phyloP scores from a whole-genome alignment of 192 early-diverging fungal species.

The Entomortierella parvispora region DNA sequence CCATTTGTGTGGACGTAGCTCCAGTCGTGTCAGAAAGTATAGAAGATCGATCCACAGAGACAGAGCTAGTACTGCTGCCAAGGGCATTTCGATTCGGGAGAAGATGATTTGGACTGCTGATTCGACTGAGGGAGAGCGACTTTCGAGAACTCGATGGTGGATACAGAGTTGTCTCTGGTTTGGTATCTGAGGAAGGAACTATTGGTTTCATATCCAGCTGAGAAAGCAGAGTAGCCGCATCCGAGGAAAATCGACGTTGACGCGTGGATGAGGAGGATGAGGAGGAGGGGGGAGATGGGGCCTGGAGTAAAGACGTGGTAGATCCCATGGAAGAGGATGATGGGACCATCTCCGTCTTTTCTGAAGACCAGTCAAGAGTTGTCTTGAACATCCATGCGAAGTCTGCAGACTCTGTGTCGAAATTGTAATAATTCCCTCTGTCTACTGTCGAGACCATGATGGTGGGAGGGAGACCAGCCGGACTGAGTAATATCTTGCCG shows the following conservation, averaged over 20 bases:
- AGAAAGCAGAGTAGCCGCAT: neutral
- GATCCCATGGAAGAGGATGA: neutral
- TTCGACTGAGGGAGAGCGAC: neutral
- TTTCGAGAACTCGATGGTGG: neutral
- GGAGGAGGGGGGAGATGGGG: no score
- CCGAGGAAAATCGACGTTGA: no score
- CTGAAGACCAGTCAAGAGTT: constrained; percentile 40
- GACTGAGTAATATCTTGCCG: constrained; percentile 51
- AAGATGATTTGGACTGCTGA: neutral
- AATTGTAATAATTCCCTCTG: constrained; percentile 36
- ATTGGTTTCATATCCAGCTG: neutral
- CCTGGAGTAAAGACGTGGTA: no score
- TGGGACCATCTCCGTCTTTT: neutral
- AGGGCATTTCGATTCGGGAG: no score
- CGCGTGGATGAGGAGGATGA: neutral
- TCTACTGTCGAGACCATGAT: constrained; percentile 33
- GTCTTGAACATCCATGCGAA: constrained; percentile 53
- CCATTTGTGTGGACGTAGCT: no score
- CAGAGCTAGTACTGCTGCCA: constrained; percentile 3
- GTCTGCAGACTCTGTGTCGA: constrained; percentile 45
- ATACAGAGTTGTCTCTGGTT: constrained; percentile 9
- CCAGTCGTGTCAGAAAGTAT: constrained; percentile 5
- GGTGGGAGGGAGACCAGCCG: constrained; percentile 28
- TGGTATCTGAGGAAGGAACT: constrained; percentile 9
- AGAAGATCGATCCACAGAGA: constrained; percentile 20